phyloP scores from a whole-genome alignment of 768 basidiomycete species.

The Sistotremastrum niveocremeum region DNA sequence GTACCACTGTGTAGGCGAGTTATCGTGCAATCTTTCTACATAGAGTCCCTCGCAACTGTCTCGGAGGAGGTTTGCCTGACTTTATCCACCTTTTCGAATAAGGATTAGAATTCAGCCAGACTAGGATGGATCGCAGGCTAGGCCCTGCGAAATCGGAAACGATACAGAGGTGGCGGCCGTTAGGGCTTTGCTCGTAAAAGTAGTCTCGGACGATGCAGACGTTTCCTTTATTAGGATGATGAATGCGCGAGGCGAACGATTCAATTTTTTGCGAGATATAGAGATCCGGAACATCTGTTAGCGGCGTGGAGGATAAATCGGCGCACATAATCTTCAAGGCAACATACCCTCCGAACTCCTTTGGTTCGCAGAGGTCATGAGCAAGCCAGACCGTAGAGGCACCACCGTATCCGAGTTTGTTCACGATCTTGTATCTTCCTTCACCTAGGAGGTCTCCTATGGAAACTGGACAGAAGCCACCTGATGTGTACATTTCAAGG shows the following conservation, averaged over 20 bases:
- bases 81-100: too few relatives aligned
- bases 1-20: constrained; percentile 12
- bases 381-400: constrained; percentile 30
- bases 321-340: constrained; percentile 23
- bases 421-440: constrained; percentile 33
- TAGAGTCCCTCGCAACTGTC: constrained; percentile 20
- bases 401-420: constrained; percentile 32
- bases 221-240: constrained; percentile 14
- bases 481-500: constrained; percentile 34
- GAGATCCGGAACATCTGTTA: constrained; percentile 15
- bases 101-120: too few relatives aligned
- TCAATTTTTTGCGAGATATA: constrained; percentile 22
- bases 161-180: constrained; percentile 37
- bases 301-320: constrained; percentile 13
- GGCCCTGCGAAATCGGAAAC: constrained; percentile 34
- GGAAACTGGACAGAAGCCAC: constrained; percentile 37
- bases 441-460: constrained; percentile 35
- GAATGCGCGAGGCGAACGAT: constrained; percentile 14
- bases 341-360: neutral
- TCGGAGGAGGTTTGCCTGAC: constrained; percentile 17
- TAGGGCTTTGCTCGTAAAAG: constrained; percentile 33
- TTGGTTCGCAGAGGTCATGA: too few relatives aligned
- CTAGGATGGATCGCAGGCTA: constrained; percentile 18
- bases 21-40: constrained; percentile 24
- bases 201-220: constrained; percentile 26